A percentile compares a stretch with the other conserved stretches of the same genome.
These are phyloP conservation scores for Ustilago loliicola DNA, from an alignment of 1,284 basidiomycete species.

Conservation along the genomic window DNA sequence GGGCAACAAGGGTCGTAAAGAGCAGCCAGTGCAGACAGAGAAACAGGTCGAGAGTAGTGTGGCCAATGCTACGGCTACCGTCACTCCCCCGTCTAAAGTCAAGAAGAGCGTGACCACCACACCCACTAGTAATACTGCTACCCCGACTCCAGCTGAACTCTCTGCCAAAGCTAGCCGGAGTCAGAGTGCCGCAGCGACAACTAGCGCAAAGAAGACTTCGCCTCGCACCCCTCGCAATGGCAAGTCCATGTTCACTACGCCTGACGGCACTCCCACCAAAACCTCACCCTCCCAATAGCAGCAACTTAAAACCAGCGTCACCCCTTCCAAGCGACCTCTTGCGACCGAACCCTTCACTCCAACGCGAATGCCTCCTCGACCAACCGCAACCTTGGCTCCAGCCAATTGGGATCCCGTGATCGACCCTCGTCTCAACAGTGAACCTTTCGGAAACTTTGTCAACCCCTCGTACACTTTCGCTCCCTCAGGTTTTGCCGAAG, in stretches of 20 bases:
- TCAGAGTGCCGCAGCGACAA: background rate
- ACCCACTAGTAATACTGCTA: background rate
- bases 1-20: background rate
- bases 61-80: background rate
- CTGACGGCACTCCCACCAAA: background rate
- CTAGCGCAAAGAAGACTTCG: background rate
- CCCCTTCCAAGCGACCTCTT: background rate
- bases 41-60: background rate
- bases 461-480: background rate
- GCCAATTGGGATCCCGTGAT: background rate
- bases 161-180: background rate
- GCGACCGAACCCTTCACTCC: background rate
- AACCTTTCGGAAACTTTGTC: background rate
- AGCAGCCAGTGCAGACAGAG: background rate
- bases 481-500: background rate
- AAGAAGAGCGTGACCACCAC: background rate
- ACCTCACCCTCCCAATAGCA: background rate
- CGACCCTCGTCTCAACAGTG: background rate
- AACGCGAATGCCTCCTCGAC: background rate
- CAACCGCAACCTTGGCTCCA: background rate
- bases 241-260: background rate
- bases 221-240: background rate
- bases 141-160: background rate
- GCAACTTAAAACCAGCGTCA: background rate
- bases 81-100: background rate